Conservation (phyloP, 192 early-diverging fungal species). For the Anaeromyces robustus region DNA sequence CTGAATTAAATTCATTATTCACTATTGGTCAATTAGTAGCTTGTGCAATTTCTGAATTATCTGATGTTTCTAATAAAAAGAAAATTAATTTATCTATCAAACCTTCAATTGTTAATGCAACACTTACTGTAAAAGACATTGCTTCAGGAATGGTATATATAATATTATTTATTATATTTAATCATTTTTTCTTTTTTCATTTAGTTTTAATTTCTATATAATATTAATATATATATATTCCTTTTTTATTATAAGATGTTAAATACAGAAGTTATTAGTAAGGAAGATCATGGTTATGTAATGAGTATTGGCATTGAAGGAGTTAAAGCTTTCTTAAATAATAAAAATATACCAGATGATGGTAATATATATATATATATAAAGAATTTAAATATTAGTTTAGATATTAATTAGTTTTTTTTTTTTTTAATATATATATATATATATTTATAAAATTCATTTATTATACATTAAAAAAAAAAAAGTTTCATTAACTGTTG, state of each 20-base stretch:
- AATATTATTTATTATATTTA: too few relatives aligned
- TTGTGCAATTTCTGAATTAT: slow-evolving; percentile 47
- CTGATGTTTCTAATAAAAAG: slow-evolving; percentile 15
- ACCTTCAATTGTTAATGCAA: slow-evolving; percentile 61
- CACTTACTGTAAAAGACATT: slow-evolving; percentile 46
- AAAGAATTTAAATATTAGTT: too few relatives aligned
- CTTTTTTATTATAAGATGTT: slow-evolving; percentile 21
- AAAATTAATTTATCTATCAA: slow-evolving; percentile 60
- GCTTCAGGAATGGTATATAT: slow-evolving; percentile 45
- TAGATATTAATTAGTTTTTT: too few relatives aligned
- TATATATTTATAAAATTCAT: too few relatives aligned
- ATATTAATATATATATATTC: too few relatives aligned
- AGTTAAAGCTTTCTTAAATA: slow-evolving; percentile 56
- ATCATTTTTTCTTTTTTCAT: too few relatives aligned
- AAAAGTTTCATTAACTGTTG: slow-evolving; percentile 44
- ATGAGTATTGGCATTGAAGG: slow-evolving; percentile 54
- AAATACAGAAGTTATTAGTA: slow-evolving; percentile 52
- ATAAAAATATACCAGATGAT: slow-evolving; percentile 23
- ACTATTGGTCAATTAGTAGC: slow-evolving; percentile 70
- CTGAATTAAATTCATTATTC: slow-evolving; percentile 52
- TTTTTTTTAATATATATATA: too few relatives aligned
- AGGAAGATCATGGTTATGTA: slow-evolving; percentile 90
- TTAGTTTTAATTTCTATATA: too few relatives aligned
- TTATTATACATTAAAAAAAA: too few relatives aligned
- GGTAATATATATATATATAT: too few relatives aligned